phyloP scores from a whole-genome alignment of 192 early-diverging fungal species.

The Rhizophagus sp. region DNA sequence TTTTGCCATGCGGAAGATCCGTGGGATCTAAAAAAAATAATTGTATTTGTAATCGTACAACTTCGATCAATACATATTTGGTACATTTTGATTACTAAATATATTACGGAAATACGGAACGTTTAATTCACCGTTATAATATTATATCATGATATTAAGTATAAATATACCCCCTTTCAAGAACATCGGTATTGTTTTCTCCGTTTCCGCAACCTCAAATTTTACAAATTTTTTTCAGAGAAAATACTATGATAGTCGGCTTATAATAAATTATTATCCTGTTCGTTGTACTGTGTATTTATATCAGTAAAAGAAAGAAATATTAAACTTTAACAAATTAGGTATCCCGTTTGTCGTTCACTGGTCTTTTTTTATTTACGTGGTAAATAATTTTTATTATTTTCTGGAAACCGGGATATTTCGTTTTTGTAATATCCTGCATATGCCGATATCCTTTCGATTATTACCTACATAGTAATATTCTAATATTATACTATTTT shows the following conservation, averaged over 20 bases:
- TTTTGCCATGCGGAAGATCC: not conserved
- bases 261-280: not conserved
- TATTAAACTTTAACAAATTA: not conserved
- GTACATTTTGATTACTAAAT: not conserved
- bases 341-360: not conserved
- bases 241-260: not conserved
- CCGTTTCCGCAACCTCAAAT: not conserved
- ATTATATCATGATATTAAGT: not conserved
- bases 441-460: no score
- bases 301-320: not conserved
- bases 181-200: not conserved
- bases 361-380: not conserved
- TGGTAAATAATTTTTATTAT: not conserved
- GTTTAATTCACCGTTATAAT: not conserved
- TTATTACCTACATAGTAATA: no score
- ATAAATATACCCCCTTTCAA: not conserved
- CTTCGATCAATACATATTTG: not conserved
- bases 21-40: not conserved
- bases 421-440: no score
- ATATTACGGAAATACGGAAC: not conserved
- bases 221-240: not conserved
- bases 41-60: not conserved
- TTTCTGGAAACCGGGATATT: no score
- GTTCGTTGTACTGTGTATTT: not conserved
- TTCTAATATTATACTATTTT: not conserved